Percentiles rank a stretch among this genome's conserved stretches.
Conservation (phyloP, 768 basidiomycete species). For the Boletus rubescentipes region DNA sequence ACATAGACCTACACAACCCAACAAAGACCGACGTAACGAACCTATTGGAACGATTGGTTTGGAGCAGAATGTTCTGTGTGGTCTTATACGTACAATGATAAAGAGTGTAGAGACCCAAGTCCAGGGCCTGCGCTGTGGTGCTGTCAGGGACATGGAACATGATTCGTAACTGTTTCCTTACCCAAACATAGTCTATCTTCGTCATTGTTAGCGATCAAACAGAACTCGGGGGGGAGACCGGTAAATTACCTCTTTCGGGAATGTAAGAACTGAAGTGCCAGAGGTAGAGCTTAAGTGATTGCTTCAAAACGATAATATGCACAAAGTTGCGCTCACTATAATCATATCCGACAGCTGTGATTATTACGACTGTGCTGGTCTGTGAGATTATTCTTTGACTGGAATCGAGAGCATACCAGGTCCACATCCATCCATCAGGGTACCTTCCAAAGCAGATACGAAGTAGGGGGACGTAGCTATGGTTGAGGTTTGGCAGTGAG, state of each 20-base stretch:
- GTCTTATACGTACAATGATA: constrained; percentile 3
- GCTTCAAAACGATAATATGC: background rate
- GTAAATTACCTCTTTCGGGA: constrained; percentile 1
- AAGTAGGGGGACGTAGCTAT: background rate
- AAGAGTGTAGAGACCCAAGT: constrained; percentile 14
- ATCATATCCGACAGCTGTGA: constrained; percentile 8
- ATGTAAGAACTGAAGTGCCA: constrained; percentile 9
- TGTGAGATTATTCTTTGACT: background rate
- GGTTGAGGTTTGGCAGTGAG: no score
- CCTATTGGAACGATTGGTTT: background rate
- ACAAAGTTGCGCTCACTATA: background rate
- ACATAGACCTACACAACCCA: constrained; percentile 4
- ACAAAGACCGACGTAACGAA: constrained; percentile 13
- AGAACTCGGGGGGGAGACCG: no score
- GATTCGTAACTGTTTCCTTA: background rate
- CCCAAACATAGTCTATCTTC: constrained; percentile 15
- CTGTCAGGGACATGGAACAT: background rate
- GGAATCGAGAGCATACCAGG: background rate
- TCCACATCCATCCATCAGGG: background rate
- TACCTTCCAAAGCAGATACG: background rate
- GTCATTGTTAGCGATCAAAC: no score
- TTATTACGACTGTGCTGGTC: background rate
- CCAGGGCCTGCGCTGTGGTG: background rate
- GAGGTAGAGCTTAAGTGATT: background rate
- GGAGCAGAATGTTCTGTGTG: no score